Percentiles rank a stretch among this genome's conserved stretches.
Evolutionary conservation across 73 alveolate species (phyloP).

Genomic region (Paramecium tetraurelia): DNA sequence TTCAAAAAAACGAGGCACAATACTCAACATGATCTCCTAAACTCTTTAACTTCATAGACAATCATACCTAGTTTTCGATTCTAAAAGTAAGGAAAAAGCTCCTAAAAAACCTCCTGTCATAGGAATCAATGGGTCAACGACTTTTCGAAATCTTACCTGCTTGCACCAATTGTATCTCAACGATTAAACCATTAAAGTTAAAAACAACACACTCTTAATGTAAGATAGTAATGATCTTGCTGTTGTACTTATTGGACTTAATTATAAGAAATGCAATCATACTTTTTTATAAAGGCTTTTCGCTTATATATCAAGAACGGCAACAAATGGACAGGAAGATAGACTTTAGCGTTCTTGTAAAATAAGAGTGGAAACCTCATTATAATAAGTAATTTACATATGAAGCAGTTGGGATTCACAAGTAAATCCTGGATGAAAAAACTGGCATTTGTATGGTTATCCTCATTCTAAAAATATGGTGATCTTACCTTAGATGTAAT

Average conservation of each 20-base stretch:
- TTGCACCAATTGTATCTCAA: conserved; percentile 14
- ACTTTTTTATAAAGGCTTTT: not conserved
- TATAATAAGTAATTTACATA: not conserved
- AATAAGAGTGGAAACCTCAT: not conserved
- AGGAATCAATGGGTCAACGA: conserved; percentile 16
- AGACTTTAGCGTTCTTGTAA: not conserved
- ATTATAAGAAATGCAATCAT: not conserved
- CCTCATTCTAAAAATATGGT: not conserved
- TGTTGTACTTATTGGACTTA: not conserved
- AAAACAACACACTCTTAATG: not conserved
- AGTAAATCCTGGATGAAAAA: not conserved
- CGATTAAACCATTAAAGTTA: not conserved
- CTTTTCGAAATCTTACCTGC: not conserved
- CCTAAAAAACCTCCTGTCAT: not conserved
- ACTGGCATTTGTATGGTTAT: not conserved
- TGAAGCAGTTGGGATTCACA: not conserved
- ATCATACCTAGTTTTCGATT: not conserved
- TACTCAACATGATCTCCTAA: not conserved
- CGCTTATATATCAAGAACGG: conserved; percentile 6
- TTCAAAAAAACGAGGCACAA: conserved; percentile 20
- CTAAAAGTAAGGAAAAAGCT: not conserved
- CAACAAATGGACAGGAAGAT: conserved; percentile 26
- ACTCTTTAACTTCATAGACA: not conserved
- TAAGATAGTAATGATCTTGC: not conserved
- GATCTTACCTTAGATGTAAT: not conserved